Evolutionary conservation across 345 rosid species (phyloP), one percentile per base, ranked within the genome.

Genomic region (Salix exigua): DNA sequence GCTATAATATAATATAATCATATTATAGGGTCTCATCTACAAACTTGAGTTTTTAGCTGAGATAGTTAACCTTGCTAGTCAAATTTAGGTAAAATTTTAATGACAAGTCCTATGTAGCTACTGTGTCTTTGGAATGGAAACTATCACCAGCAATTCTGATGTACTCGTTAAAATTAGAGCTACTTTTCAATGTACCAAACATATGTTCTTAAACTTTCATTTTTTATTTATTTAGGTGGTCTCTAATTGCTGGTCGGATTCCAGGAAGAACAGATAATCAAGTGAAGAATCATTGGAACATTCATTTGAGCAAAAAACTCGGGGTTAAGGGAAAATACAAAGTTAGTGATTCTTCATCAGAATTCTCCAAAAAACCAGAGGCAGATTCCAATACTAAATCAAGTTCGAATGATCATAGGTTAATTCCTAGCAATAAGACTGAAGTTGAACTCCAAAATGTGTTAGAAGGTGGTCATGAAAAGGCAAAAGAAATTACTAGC

Each of bases 231-330:
- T n/a, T 4, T 62, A 86, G 86, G 84, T 84, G 83, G 89, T 84
- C 89, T 19, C 65, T 86, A 14, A 84, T 84, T 37, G 87, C 87
- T 10, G 87, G 89, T 28, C 82, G 87, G 25, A 79, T 86, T 68
- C 87, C 87, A 0, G 87, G 89, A 35, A 84, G 89, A 19, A 86
- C 86, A 6, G 89, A 86, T 70, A 86, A 84, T 75, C 85, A 83
- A 75, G 88, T 83, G 79, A 86, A 86, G 77, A 86, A 86, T 61
- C 80, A 86, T 23, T 86, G 89, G 89, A 84, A 86, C 82, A 70
- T 83, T 75, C 81, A 73, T 70, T 82, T 86, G 79, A 82, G 84
- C 80, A 84, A 76, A 76, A 75, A 40, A 48, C 73, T 72, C 25
- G 84, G 80, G 1, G 31, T 71, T 1, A 64, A 77, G 26, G 53